Evolutionary conservation across 306 rosid species (phyloP).

Genomic region (Arachis hypogaea): DNA sequence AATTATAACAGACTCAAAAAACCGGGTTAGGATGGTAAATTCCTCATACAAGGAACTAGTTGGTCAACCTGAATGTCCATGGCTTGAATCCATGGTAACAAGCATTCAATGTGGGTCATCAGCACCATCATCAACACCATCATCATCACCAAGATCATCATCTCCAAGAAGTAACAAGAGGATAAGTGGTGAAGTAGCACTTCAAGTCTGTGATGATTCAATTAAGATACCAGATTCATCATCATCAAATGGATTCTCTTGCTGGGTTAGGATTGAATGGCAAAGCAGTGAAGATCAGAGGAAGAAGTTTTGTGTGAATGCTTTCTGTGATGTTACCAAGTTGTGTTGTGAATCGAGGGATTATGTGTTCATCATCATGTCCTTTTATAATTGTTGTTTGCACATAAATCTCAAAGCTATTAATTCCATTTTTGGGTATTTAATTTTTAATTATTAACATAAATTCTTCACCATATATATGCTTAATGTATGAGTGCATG

Average conservation of each 20-base stretch:
- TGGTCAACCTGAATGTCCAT: slow-evolving; percentile 85
- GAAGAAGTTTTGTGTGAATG: slow-evolving; percentile 51
- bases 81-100: slow-evolving; percentile 71
- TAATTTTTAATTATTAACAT: too few relatives aligned
- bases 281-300: slow-evolving; percentile 39
- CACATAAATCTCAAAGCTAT: too few relatives aligned
- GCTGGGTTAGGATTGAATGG: slow-evolving; percentile 98
- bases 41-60: slow-evolving; percentile 88
- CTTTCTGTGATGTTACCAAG: slow-evolving; percentile 78
- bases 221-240: slow-evolving; percentile 52
- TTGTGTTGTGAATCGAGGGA: slow-evolving; percentile 71
- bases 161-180: slow-evolving; percentile 45
- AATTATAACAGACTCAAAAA: slow-evolving; percentile 77
- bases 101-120: slow-evolving; percentile 29
- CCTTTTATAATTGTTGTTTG: too few relatives aligned
- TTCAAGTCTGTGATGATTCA: slow-evolving; percentile 58
- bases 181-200: slow-evolving; percentile 78
- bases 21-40: slow-evolving; percentile 78
- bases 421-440: too few relatives aligned
- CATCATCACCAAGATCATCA: not conserved
- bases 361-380: slow-evolving; percentile 53
- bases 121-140: not conserved
- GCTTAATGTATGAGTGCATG: too few relatives aligned
- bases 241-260: slow-evolving; percentile 72
- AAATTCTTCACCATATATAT: too few relatives aligned